Evolutionary conservation across 1,284 basidiomycete species (phyloP), one percentile per base, ranked within the genome.

Genomic region (Ustilago crameri): DNA sequence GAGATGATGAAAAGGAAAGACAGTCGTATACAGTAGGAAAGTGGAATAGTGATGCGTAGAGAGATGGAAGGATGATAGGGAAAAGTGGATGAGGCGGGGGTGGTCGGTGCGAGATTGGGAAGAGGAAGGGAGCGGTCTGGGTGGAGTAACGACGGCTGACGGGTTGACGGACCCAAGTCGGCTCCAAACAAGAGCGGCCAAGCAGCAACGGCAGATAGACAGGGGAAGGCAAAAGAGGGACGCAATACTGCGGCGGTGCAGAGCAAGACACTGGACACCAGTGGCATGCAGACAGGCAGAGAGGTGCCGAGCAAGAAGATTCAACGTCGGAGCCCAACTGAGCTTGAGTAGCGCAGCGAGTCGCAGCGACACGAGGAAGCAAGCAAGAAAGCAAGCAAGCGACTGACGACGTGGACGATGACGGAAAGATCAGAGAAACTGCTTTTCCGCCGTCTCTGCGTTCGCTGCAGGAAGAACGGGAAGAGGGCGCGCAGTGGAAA

Each of bases 101-200:
- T 67, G 64, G 64, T 54, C 64, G 64, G 64, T 66, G 64, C 64
- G 64, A 52, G 65, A 47, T 32, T 40, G 18, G 37, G 30, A 41
- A 35, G 26, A 14, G 8, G 20, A 23, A 37, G 10, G 48, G 40
- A 5, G 49, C 23, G 51, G 34, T 34, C 30, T 37, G 35, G 34
- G 47, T 35, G 34, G 35, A 49, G 26, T 38, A 42, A 41, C 38
- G 8, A 22, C 14, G n/a, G 20, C n/a, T 37, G 35, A n/a, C 5
- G 14, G 35, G 17, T 15, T 30, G 30, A 37, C 5, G 35, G 35
- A 37, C 12, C 35, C 14, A 17, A 17, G 15, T 15, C 32, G 8
- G 32, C 35, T 37, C 35, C 35, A 37, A 37, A 37, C 35, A 37
- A 42, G 18, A 14, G 40, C 40, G 22, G 40, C 40, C 20, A 10